Percentiles rank a stretch among this genome's conserved stretches.
Evolutionary conservation across 2,329 filamentous ascomycete genomes (phyloP).

Genomic region (Huntiella bhutanensis): DNA sequence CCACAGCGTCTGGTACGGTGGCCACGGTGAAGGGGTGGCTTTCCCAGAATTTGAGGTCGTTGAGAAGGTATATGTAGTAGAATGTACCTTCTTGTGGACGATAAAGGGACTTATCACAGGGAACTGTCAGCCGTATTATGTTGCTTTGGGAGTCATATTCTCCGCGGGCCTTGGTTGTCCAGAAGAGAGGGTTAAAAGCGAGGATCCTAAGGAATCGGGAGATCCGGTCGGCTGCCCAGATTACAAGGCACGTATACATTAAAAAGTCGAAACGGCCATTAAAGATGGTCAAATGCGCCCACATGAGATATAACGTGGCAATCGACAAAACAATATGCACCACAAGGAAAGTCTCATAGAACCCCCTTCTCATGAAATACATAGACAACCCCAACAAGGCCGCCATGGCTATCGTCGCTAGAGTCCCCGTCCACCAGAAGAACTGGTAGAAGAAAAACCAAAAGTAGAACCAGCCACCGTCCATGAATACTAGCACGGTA

Average conservation of each 20-base stretch:
- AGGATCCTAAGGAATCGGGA: constrained; percentile 25
- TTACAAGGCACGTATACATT: constrained; percentile 28
- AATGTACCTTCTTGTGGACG: constrained; percentile 23
- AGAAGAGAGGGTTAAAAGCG: constrained; percentile 21
- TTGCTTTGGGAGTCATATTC: constrained; percentile 22
- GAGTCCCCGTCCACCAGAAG: constrained; percentile 31
- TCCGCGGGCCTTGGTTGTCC: constrained; percentile 19
- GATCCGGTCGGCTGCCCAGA: constrained; percentile 32
- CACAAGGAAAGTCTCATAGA: constrained; percentile 33
- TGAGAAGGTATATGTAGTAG: constrained; percentile 27
- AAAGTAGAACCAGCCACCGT: constrained; percentile 22
- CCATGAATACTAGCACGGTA: constrained; percentile 24
- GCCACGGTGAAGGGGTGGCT: constrained; percentile 32
- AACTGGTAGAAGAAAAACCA: constrained; percentile 21
- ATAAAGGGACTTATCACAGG: constrained; percentile 19
- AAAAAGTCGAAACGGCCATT: constrained; percentile 27
- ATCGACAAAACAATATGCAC: constrained; percentile 33
- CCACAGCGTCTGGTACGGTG: constrained; percentile 12
- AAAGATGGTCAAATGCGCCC: constrained; percentile 36
- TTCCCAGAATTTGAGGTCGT: constrained; percentile 25
- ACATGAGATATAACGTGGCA: constrained; percentile 29
- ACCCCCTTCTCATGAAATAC: constrained; percentile 29
- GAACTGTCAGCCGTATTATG: constrained; percentile 24
- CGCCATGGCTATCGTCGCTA: constrained; percentile 28
- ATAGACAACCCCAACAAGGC: constrained; percentile 27